These are phyloP conservation scores for Dactylellina parvicollis DNA, from an alignment of 2,329 filamentous ascomycete genomes.

Conservation along the genomic window DNA sequence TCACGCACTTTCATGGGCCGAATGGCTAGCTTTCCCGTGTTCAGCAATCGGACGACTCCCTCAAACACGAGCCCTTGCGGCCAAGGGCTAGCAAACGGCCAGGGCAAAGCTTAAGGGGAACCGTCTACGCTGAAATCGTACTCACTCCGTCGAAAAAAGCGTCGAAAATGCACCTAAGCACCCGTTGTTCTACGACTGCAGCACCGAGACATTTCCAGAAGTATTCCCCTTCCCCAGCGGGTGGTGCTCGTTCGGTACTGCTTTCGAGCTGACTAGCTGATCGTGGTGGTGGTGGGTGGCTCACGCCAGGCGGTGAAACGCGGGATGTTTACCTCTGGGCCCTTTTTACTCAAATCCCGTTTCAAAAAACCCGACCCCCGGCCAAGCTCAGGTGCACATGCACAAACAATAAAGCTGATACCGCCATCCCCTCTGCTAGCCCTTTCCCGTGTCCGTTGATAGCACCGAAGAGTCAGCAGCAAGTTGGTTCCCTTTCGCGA, in stretches of 20 bases:
- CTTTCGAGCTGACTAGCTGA: neutral
- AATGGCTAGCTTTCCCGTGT: conserved; percentile 9
- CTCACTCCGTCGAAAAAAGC: conserved; percentile 2
- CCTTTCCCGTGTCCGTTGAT: conserved; percentile 18
- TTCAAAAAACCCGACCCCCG: conserved; percentile 8
- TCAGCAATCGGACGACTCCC: conserved; percentile 4
- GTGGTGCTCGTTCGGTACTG: neutral
- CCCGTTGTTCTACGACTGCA: neutral
- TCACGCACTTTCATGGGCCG: no score
- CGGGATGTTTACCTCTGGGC: conserved; percentile 48
- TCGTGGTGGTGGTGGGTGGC: neutral
- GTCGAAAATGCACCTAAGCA: neutral
- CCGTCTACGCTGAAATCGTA: neutral
- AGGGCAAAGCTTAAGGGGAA: neutral
- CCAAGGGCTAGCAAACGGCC: conserved; percentile 1
- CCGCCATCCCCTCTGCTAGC: neutral
- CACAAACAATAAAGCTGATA: conserved; percentile 43
- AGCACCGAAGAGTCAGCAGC: neutral
- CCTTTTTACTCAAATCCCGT: conserved; percentile 36
- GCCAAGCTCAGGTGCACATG: conserved; percentile 18
- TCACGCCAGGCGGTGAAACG: conserved; percentile 34
- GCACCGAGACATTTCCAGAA: conserved; percentile 18
- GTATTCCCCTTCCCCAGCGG: neutral
- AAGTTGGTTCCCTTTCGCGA: neutral
- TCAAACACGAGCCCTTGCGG: conserved; percentile 8